phyloP scores from a whole-genome alignment of 768 basidiomycete genomes.

The Pleurotus djamor region DNA sequence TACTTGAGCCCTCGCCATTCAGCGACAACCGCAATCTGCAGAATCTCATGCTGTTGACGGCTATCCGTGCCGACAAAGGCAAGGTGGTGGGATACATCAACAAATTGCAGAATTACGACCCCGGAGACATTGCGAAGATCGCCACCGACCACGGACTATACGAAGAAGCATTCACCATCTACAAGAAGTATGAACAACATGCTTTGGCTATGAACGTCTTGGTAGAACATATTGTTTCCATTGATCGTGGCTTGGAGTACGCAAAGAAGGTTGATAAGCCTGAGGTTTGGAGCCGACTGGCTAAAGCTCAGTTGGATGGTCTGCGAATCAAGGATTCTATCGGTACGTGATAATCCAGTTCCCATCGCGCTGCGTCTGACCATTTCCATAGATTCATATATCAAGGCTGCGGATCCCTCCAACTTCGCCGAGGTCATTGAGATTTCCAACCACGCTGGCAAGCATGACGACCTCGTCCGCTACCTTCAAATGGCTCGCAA shows the following conservation, averaged over 20 bases:
- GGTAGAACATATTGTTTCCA: slow-evolving; percentile 96
- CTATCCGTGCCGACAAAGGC: slow-evolving; percentile 96
- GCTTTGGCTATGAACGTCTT: slow-evolving; percentile 96
- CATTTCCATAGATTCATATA: slow-evolving; percentile 76
- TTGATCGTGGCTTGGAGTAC: slow-evolving; percentile 95
- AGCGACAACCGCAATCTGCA: slow-evolving; percentile 97
- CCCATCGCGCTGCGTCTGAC: slow-evolving; percentile 4
- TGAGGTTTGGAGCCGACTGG: slow-evolving; percentile 95
- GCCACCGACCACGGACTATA: slow-evolving; percentile 94
- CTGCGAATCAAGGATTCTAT: slow-evolving; percentile 98
- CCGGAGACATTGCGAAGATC: slow-evolving; percentile 92
- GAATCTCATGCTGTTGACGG: slow-evolving; percentile 91
- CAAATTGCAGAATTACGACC: slow-evolving; percentile 94
- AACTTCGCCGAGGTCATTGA: slow-evolving; percentile 97
- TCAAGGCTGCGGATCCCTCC: slow-evolving; percentile 93
- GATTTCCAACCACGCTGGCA: slow-evolving; percentile 89
- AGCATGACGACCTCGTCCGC: slow-evolving; percentile 91
- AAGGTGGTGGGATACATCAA: slow-evolving; percentile 98
- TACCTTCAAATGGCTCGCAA: slow-evolving; percentile 99
- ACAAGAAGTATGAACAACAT: slow-evolving; percentile 96
- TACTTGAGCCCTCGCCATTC: slow-evolving; percentile 96
- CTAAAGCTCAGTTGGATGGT: slow-evolving; percentile 98
- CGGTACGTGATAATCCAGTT: slow-evolving; percentile 44
- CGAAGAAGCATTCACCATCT: slow-evolving; percentile 96
- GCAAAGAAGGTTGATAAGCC: slow-evolving; percentile 96